These are phyloP conservation scores for Dimargaris verticillata DNA, from an alignment of 192 early-diverging fungal species.

Conservation along the genomic window DNA sequence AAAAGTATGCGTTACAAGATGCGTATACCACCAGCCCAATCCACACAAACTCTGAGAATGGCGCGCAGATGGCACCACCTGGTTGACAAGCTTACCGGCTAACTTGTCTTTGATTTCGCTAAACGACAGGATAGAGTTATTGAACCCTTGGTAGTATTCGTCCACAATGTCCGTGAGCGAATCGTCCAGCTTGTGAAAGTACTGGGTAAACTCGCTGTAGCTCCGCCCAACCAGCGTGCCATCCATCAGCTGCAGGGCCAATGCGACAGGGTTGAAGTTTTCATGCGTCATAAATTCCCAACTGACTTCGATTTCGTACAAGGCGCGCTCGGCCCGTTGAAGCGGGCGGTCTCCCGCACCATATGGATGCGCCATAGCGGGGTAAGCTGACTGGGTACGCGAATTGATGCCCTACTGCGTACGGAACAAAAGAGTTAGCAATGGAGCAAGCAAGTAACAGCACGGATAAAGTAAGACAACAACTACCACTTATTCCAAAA, in stretches of 20 bases:
- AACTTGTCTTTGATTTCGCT: conserved; percentile 59
- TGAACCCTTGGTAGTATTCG: conserved; percentile 69
- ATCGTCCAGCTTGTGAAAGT: conserved; percentile 37
- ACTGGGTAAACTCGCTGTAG: conserved; percentile 44
- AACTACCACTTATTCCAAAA: too few species aligned
- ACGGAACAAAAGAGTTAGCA: too few species aligned
- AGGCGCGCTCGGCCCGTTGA: conserved; percentile 5
- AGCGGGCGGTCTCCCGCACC: conserved; percentile 2
- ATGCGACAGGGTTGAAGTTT: conserved; percentile 55
- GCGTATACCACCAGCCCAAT: background rate
- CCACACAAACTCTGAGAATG: background rate
- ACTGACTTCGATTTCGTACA: conserved; percentile 8
- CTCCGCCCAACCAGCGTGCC: conserved; percentile 47
- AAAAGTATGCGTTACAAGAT: background rate
- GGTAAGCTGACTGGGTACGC: too few species aligned
- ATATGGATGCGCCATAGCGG: conserved; percentile 5
- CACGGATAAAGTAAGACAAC: too few species aligned
- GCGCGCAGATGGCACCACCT: background rate
- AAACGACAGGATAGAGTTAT: conserved; percentile 64
- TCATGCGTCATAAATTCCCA: conserved; percentile 11
- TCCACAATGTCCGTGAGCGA: conserved; percentile 55
- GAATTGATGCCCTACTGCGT: too few species aligned
- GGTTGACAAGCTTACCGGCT: conserved; percentile 24
- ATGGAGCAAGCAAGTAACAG: too few species aligned
- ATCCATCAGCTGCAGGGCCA: conserved; percentile 59